phyloP scores from a whole-genome alignment of 176 grass and related monocot genomes.

The Oryza meyeriana region DNA sequence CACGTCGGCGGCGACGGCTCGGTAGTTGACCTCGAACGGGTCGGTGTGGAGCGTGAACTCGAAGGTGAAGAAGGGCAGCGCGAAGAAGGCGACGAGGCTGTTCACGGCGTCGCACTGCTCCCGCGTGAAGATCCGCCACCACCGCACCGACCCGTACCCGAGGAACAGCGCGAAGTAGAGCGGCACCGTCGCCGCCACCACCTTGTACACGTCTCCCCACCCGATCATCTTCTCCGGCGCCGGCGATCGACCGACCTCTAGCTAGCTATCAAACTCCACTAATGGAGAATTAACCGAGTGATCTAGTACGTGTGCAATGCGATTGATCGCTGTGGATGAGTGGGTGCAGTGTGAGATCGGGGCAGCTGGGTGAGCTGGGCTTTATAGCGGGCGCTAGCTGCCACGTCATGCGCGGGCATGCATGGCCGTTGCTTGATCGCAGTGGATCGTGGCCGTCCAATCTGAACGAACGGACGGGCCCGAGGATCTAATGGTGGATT shows the following conservation, averaged over 20 bases:
- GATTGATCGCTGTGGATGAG: not conserved
- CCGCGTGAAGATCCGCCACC: conserved; percentile 87
- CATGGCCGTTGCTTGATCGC: not conserved
- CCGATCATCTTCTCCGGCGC: conserved; percentile 57
- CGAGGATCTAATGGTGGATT: not conserved
- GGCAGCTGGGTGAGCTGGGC: not conserved
- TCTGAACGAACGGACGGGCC: not conserved
- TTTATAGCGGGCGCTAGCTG: conserved; percentile 26
- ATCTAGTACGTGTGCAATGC: not conserved
- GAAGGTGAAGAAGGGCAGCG: conserved; percentile 88
- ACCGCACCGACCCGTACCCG: conserved; percentile 78
- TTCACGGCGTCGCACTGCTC: conserved; percentile 96
- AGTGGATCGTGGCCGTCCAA: conserved; percentile 23
- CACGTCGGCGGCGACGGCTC: conserved; percentile 72
- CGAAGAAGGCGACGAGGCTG: conserved; percentile 84
- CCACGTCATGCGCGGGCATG: not conserved
- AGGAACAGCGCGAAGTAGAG: conserved; percentile 84
- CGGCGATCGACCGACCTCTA: not conserved
- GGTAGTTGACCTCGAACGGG: conserved; percentile 96
- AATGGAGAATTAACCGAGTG: not conserved
- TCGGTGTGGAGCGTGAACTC: conserved; percentile 91
- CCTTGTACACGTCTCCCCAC: conserved; percentile 84
- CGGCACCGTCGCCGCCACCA: conserved; percentile 71
- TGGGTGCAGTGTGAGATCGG: not conserved
- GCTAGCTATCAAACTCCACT: not conserved